phyloP scores from a whole-genome alignment of 2,329 filamentous ascomycete species.

The Arachnomyces sp. region DNA sequence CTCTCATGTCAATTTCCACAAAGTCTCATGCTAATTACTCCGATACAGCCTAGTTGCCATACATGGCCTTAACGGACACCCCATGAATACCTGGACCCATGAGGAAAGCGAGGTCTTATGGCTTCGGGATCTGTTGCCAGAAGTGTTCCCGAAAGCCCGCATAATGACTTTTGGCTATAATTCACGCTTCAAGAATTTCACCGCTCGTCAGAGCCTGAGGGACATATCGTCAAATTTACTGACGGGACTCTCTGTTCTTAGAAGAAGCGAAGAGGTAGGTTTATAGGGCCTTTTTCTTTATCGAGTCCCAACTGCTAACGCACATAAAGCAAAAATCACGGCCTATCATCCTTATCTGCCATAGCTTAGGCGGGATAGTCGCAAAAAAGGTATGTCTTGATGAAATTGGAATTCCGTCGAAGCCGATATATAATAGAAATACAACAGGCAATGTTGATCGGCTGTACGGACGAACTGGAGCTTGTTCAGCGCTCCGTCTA shows the following conservation, averaged over 20 bases:
- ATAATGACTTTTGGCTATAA: constrained; percentile 26
- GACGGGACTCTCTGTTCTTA: neutral
- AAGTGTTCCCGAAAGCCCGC: constrained; percentile 14
- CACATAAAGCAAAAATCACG: too few species aligned
- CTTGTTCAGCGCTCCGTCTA: constrained; percentile 2
- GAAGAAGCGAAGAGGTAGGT: neutral
- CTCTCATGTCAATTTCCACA: too few species aligned
- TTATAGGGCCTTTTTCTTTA: too few species aligned
- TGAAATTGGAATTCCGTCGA: too few species aligned
- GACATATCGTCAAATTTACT: neutral
- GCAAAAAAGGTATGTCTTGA: too few species aligned
- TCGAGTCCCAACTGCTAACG: too few species aligned
- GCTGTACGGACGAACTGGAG: neutral
- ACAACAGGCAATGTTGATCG: neutral
- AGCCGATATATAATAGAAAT: too few species aligned
- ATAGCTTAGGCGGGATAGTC: too few species aligned
- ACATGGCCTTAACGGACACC: constrained; percentile 27
- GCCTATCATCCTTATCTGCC: too few species aligned
- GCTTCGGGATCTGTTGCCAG: constrained; percentile 26
- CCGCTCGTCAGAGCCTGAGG: neutral
- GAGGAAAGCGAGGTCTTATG: constrained; percentile 20
- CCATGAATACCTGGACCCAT: constrained; percentile 26
- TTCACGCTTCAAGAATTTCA: constrained; percentile 7
- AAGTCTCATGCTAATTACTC: too few species aligned
- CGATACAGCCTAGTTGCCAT: constrained; percentile 29